Evolutionary conservation across 2,329 filamentous ascomycete species (phyloP).

Genomic region (Trichoderma sp.): DNA sequence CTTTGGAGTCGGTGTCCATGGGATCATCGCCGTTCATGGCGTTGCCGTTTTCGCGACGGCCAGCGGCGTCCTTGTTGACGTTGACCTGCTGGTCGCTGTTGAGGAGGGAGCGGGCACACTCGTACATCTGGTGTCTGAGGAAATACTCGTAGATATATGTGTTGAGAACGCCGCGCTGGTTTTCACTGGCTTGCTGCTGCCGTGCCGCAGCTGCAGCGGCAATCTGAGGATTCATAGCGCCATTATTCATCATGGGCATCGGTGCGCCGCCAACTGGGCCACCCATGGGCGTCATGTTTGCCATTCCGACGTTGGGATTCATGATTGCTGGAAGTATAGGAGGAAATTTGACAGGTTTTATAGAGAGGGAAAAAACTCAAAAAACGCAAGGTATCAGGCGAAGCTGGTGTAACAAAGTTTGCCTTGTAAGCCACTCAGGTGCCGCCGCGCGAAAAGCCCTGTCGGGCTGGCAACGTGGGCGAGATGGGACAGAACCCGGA

Average conservation of each 20-base stretch:
- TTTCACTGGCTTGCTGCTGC: constrained; percentile 44
- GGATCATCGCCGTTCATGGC: constrained; percentile 68
- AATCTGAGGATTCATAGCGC: constrained; percentile 37
- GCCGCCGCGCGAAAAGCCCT: constrained; percentile 35
- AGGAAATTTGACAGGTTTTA: neutral
- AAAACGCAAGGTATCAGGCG: constrained; percentile 20
- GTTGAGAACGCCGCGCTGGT: constrained; percentile 62
- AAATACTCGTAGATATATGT: constrained; percentile 94
- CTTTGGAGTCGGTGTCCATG: constrained; percentile 82
- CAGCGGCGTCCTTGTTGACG: constrained; percentile 66
- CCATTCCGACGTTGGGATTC: constrained; percentile 64
- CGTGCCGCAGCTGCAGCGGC: constrained; percentile 32
- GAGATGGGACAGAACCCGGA: constrained; percentile 28
- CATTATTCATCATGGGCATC: constrained; percentile 67
- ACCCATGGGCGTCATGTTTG: constrained; percentile 66
- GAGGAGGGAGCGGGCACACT: constrained; percentile 74
- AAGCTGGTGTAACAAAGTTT: constrained; percentile 16
- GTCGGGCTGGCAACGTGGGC: constrained; percentile 34
- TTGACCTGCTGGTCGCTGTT: constrained; percentile 65
- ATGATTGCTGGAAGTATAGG: constrained; percentile 53
- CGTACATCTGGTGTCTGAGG: constrained; percentile 77
- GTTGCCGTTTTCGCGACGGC: constrained; percentile 65
- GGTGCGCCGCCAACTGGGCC: constrained; percentile 60
- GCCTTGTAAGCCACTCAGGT: constrained; percentile 33
- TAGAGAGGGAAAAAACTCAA: neutral